phyloP scores from a whole-genome alignment of 805 yeast genomes.

The Metschnikowia gelsemii region DNA sequence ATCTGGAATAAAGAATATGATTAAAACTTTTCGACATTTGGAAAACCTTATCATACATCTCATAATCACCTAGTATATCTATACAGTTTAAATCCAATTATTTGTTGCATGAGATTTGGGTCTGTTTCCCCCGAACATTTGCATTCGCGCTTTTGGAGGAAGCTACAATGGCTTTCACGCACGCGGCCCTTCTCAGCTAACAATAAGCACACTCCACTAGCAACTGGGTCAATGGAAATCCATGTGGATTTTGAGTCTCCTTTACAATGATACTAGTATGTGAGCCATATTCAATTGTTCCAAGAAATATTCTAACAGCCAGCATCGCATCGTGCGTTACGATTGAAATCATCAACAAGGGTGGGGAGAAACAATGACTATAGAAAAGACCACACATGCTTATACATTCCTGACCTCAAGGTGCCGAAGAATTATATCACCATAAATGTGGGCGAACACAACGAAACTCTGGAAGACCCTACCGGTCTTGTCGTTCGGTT shows the following conservation, averaged over 20 bases:
- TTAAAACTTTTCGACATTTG: no score
- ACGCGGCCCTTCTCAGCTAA: background rate
- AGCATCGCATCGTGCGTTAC: slow-evolving; percentile 18
- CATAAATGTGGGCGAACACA: slow-evolving; percentile 13
- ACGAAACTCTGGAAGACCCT: slow-evolving; percentile 1
- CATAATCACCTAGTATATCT: no score
- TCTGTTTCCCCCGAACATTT: no score
- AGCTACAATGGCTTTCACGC: no score
- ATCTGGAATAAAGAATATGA: no score
- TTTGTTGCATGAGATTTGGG: no score
- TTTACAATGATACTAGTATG: slow-evolving; percentile 17
- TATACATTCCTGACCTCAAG: slow-evolving; percentile 28
- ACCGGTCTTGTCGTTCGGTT: slow-evolving; percentile 25
- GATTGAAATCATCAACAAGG: slow-evolving; percentile 12
- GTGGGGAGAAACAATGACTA: slow-evolving; percentile 33
- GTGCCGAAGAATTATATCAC: slow-evolving; percentile 34
- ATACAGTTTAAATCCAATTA: no score
- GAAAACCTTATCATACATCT: no score
- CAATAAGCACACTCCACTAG: background rate
- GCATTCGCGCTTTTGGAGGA: no score
- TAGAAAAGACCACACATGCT: slow-evolving; percentile 20
- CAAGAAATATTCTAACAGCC: slow-evolving; percentile 11
- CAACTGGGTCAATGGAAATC: slow-evolving; percentile 2
- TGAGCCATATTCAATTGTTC: background rate
- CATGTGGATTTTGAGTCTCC: slow-evolving; percentile 21